Evolutionary conservation across 169 alveolate genomes (phyloP).

Genomic region (Eimeria brunetti): DNA sequence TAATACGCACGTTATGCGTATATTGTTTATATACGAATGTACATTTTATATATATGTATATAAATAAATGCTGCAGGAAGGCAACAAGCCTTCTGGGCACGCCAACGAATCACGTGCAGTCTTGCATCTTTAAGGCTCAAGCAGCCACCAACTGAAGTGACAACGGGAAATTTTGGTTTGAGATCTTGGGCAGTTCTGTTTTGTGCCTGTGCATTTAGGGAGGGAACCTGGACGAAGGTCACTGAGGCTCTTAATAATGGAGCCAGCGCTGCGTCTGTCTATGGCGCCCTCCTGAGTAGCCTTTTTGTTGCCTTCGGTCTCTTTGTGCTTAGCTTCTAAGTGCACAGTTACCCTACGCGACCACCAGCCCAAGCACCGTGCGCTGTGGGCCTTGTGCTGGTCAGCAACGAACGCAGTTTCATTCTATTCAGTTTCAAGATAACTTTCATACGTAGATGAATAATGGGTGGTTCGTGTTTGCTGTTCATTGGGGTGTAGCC

Average conservation of each 20-base stretch:
- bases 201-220: not conserved
- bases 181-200: not conserved
- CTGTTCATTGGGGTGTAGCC: not conserved
- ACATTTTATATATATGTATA: not conserved
- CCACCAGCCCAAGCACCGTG: too few species aligned
- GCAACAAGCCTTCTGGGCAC: not conserved
- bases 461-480: not conserved
- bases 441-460: too few species aligned
- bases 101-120: not conserved
- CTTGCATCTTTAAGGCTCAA: not conserved
- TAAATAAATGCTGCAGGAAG: not conserved
- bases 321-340: conserved; percentile 19
- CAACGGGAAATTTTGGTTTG: not conserved
- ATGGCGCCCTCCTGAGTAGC: conserved; percentile 22
- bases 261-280: not conserved
- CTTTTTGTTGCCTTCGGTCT: not conserved
- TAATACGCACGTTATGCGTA: not conserved
- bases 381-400: too few species aligned
- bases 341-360: not conserved
- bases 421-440: too few species aligned
- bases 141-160: not conserved
- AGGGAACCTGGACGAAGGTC: conserved; percentile 22
- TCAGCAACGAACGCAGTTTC: too few species aligned
- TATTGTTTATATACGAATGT: not conserved
- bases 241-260: not conserved